Conservation (phyloP, 495 filamentous ascomycete genomes). For the Penicillium flavigenum region DNA sequence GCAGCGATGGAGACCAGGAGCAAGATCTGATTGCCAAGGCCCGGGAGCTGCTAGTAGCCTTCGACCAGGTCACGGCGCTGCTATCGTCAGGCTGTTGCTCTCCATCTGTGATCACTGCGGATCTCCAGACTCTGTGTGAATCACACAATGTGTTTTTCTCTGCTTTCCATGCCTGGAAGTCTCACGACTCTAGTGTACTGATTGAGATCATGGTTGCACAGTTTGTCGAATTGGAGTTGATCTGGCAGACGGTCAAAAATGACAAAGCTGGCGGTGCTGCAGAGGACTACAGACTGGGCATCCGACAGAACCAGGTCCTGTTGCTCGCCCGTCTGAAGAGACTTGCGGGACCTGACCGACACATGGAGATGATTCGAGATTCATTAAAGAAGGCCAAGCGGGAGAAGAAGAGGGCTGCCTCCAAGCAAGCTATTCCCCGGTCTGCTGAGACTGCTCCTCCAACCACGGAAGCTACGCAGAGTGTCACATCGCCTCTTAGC, state of each 20-base stretch:
- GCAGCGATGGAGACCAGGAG: slow-evolving; percentile 80
- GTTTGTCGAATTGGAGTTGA: slow-evolving; percentile 91
- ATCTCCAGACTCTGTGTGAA: slow-evolving; percentile 50
- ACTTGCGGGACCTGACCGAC: slow-evolving; percentile 77
- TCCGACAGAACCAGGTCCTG: slow-evolving; percentile 88
- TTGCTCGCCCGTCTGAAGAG: slow-evolving; percentile 86
- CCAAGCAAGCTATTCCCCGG: slow-evolving; percentile 61
- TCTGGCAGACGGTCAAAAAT: slow-evolving; percentile 95
- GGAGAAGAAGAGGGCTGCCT: slow-evolving; percentile 55
- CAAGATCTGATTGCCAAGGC: slow-evolving; percentile 89
- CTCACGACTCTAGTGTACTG: slow-evolving; percentile 82
- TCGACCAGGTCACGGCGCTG: slow-evolving; percentile 71
- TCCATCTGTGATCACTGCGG: slow-evolving; percentile 38
- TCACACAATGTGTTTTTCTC: slow-evolving; percentile 81
- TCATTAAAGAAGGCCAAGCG: slow-evolving; percentile 78
- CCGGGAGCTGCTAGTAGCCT: slow-evolving; percentile 75
- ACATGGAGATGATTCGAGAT: slow-evolving; percentile 76
- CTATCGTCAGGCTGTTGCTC: slow-evolving; percentile 55
- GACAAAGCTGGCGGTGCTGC: slow-evolving; percentile 81
- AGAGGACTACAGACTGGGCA: slow-evolving; percentile 87
- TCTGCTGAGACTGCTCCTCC: slow-evolving; percentile 41
- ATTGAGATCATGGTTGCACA: slow-evolving; percentile 95
- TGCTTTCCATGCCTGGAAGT: slow-evolving; percentile 93
- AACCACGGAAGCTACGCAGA: slow-evolving; percentile 40
- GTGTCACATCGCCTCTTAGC: slow-evolving; percentile 47